Evolutionary conservation across 2,329 filamentous ascomycete species (phyloP), one percentile per base, ranked within the genome.

Genomic region (Arthrobotrys sinensis): DNA sequence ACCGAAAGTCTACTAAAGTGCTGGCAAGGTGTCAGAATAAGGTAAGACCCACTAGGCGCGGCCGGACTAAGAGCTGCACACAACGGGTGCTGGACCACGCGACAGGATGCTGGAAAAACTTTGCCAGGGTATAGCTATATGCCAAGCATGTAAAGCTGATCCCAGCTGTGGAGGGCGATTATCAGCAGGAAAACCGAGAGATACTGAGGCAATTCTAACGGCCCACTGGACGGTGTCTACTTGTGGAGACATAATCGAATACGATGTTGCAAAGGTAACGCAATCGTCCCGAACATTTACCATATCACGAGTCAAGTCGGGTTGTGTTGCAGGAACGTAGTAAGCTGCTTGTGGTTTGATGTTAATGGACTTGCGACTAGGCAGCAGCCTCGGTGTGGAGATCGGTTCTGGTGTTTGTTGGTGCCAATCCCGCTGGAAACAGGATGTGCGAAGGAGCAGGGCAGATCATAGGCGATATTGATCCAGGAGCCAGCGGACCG

Each of bases 351-450:
- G 24, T 65, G 57, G 68, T 72, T 72, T 72, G 68, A 72, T 72
- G 48, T 68, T 68, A 28, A 60, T 66, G 48, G n/a, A 34, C 16
- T 67, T 14, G 55, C 50, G 46, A 77, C 55, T 77, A 77, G 73
- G 73, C 73, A 77, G 73, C 73, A 77, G 62, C 62, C 65, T 36
- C 21, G 19, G 28, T 53, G 65, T 76, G 72, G 72, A 67, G 65
- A 62, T 75, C 63, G 32, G 40, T 32, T 63, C 40, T 50, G 48
- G 64, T 55, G 50, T 50, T 50, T 32, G 19, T 60, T 62, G 28
- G 38, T 60, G 64, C 19, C 38, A 57, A 65, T 69, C 66, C 63
- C 28, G 36, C 55, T 76, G 38, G 36, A 60, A 76, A 65, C 65
- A 69, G 71, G 55, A 65, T 40, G 24, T 38, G 1, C 5, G 16